Evolutionary conservation across 2,329 filamentous ascomycete species (phyloP).

Genomic region (Penicillium sp.): DNA sequence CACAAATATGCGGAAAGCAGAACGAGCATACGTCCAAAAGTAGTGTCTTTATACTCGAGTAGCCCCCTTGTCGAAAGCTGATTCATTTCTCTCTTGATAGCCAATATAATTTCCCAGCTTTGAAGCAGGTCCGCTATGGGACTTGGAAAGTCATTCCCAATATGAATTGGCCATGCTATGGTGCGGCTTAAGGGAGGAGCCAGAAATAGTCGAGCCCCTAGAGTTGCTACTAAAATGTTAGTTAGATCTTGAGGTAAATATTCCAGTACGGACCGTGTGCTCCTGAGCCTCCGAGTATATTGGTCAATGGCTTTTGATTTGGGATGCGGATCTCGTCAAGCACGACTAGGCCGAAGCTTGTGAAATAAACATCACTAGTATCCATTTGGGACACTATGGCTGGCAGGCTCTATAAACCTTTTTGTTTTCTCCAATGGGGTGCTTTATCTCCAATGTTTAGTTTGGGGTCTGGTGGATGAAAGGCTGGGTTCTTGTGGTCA

Average conservation of each 20-base stretch:
- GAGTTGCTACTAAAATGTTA: no score
- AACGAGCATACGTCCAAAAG: conserved; percentile 27
- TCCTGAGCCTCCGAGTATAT: conserved; percentile 37
- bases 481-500: no score
- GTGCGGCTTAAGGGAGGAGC: conserved; percentile 11
- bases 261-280: conserved; percentile 29
- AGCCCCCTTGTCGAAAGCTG: conserved; percentile 25
- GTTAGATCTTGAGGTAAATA: no score
- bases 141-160: conserved; percentile 27
- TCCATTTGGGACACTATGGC: not conserved
- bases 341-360: conserved; percentile 36
- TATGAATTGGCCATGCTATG: conserved; percentile 25
- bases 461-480: no score
- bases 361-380: conserved; percentile 22
- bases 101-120: conserved; percentile 18
- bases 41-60: conserved; percentile 29
- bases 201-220: conserved; percentile 30
- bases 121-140: conserved; percentile 8
- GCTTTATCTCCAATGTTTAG: no score
- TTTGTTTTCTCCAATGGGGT: no score
- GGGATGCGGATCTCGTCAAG: conserved; percentile 38
- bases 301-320: conserved; percentile 18
- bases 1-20: not conserved
- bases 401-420: no score
- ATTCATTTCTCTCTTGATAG: conserved; percentile 7